Base-by-base conservation (phyloP, 306 rosid species). In the Fragaria vesca region DNA sequence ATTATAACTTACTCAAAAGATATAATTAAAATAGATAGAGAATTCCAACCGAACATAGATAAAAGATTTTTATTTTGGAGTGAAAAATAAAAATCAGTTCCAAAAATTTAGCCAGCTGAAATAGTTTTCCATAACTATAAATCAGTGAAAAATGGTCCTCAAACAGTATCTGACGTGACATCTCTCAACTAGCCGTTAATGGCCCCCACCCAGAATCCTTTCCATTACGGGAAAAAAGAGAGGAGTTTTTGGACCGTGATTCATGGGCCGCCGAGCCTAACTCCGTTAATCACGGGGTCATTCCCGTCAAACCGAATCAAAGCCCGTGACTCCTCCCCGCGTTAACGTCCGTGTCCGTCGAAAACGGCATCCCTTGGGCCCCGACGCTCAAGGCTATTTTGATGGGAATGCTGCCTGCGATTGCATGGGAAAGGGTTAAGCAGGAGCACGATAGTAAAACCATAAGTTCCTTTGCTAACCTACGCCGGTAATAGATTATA, bases 271-370 rank as follows among this genome's bases (percentile, higher is more conserved):
- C 45, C 84, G 67, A 30, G 8, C 20, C 60, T 80, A 81, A 83
- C 89, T 82, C 72, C 89, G 89, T 86, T 78, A 78, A 81, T 86
- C 81, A 63, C 45, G 89, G 85, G 74, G 32, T 40, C 63, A 57
- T 60, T 58, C 66, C 46, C 75, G 48, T 66, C 72, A 57, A 57
- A 48, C 12, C 20, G 69, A 4, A 45, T 21, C 4, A 62, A 73
- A 60, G 48, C 51, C 42, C 54, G 68, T 52, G 61, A 52, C 18
- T 30, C 42, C 18, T 8, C 73, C 15, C 70, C 21, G 13, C 40
- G 11, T 67, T 79, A 79, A 82, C 83, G 85, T 66, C 83, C 69
- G 79, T 83, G 85, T 71, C 81, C 77, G 74, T 83, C 54, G 45
- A 71, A 60, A 75, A 83, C 78, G 81, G 71, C 83, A 82, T 1